Base-by-base conservation (phyloP, 78 protist species). In the Tieghemostelium lacteum region DNA sequence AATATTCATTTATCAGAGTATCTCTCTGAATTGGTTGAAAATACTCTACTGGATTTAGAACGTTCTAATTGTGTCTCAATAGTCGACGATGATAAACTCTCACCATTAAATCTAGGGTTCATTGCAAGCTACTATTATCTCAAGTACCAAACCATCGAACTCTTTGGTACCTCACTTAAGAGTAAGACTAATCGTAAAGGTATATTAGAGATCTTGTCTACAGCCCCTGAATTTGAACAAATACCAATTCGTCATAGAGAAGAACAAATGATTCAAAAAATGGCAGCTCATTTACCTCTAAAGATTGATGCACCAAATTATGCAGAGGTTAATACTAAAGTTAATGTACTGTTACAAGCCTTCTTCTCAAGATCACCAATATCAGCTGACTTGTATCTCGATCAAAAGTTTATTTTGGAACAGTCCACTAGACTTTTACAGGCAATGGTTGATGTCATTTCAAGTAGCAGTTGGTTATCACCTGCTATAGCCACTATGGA, bases 401-500 rank as follows among this genome's bases (percentile, higher is more conserved):
- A 99, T 97, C 97, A 69, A 33, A 94, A 96, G 61, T 37, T 97
- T 2, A 97, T 97, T 2, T 73, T 99, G 24, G 99, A 98, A 62
- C 95, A 96, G 52, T 7, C 93, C 16, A 77, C 87, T 19, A 57
- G 93, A 36, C 72, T 97, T 54, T 31, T 95, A 8, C 95, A 85
- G 60, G 99, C 99, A 7, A 78, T 94, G 36, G 98, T 98, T 14
- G 99, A 98, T 75, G 98, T 98, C 10, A 72, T 98, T 39, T 24
- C 93, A 64, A 85, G 95, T 36, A 17, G 33, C 16, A 78, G 95
- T 37, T 96, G 98, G 98, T 92, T 98, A 24, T 61, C 52, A 28
- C 98, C 99, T 8, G 97, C 98, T 5, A 93, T 98, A 7, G 97
- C 97, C 0, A 95, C 98, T 26, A 98, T 98, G 99, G 99, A 97